Base-by-base conservation (phyloP, 768 basidiomycete genomes). In the Infundibulicybe gibba region DNA sequence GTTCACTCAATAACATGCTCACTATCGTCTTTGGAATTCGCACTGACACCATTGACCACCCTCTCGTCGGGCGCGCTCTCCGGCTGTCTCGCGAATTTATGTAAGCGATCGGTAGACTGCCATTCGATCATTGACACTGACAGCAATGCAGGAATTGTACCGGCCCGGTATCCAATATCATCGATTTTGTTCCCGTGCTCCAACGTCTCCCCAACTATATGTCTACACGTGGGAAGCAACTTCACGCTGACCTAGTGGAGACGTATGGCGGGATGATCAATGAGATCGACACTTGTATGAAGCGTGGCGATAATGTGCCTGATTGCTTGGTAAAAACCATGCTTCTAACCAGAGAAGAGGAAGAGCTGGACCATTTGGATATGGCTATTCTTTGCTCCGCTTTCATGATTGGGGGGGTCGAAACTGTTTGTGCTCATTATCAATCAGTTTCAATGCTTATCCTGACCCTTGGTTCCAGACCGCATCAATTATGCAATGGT, bases 271-370 rank as follows among this genome's bases (percentile, higher is more conserved):
- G 56, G 5, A 66, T 74, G 61, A 65, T 75, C 52, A 54, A 54
- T 19, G 58, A 64, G 6, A 62, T 75, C 19, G 62, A 70, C 39
- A 50, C 43, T 13, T 63, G 63, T 17, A 60, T 76, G 46, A 52
- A 68, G 15, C 44, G 37, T 3, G 70, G 70, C 6, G 68, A 69
- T 13, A 40, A 61, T 13, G 63, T 75, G 5, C 69, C 72, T 6
- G 67, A 76, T 41, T 76, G 74, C 48, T 53, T 76, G 6, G 71
- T 63, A 0, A 75, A 72, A 49, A 66, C 63, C 4, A 49, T 74
- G 19, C 48, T 76, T 1, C 43, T 61, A n/a, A 49, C 51, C 21
- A 56, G 55, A 46, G 59, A 66, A 15, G 54, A 67, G 44, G 69
- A 73, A 35, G 46, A 62, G 32, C 57, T 75, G 12, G 66, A 68